Base-by-base conservation (phyloP, 768 basidiomycete genomes). In the Pilatotrama ljubarskyi region DNA sequence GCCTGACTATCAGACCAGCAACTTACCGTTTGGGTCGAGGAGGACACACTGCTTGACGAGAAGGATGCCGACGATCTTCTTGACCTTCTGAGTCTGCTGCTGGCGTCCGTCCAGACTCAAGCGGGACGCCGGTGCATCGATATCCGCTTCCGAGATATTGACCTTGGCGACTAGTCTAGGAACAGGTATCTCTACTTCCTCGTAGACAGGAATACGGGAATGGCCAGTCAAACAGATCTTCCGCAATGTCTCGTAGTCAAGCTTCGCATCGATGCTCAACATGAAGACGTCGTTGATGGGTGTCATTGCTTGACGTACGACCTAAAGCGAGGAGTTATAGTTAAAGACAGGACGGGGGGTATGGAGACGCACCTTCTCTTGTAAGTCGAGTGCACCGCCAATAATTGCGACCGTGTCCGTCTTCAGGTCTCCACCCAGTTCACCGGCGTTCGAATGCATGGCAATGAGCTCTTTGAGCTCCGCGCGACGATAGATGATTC, bases 381-480 rank as follows among this genome's bases (percentile, higher is more conserved):
- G 93, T 14, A 96, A 73, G 69, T 95, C 93, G 22, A 96, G 83
- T 0, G 92, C 92, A 0, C 90, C 91, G 17, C 93, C 92, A 38
- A 95, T 93, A 71, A 95, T 95, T 1, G 87, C 86, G 51, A 95
- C 90, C 0, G 93, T 95, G 69, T 95, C 93, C 1, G 76, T 83
- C 68, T 91, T 89, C 43, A 95, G 77, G 70, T 96, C 94, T 11
- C 94, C 94, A 13, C 92, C 93, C 58, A 87, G 87, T 0, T 86
- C 78, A 5, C 83, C 87, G 32, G 80, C 80, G 0, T 82, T 84
- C 2, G 86, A 86, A 63, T 96, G 94, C 84, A 95, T 85, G 1
- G 92, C 91, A 58, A 96, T 94, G 25, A 96, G 76, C 69, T 95
- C 93, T 68, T 95, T 93, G 26, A 96, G 80, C 69, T 96, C 74